phyloP scores from a whole-genome alignment of 2,329 filamentous ascomycete species.

The Colletotrichum destructivum region DNA sequence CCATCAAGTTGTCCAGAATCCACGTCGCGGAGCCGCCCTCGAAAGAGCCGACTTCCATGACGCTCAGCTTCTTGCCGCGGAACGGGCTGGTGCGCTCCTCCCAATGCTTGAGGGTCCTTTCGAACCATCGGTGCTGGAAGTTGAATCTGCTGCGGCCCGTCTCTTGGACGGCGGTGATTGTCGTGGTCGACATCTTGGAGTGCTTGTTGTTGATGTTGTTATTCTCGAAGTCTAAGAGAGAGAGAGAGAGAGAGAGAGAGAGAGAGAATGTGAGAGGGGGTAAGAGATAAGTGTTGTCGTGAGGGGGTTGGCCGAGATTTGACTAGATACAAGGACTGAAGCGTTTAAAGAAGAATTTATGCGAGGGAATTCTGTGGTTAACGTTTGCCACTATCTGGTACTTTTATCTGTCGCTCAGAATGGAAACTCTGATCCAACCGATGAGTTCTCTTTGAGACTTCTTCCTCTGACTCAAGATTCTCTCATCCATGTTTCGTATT shows the following conservation, averaged over 20 bases:
- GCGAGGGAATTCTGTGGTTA: background rate
- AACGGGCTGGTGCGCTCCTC: background rate
- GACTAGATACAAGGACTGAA: background rate
- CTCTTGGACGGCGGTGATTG: background rate
- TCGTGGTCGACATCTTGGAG: background rate
- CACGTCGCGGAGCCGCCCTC: constrained; percentile 1
- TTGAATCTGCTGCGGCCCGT: background rate
- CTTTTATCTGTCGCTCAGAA: background rate
- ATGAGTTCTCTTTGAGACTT: background rate
- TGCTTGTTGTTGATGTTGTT: background rate
- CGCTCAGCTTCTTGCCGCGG: background rate
- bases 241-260: background rate
- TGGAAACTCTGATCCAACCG: background rate
- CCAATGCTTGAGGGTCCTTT: background rate
- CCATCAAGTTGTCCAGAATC: constrained; percentile 1
- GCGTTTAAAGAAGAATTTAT: background rate
- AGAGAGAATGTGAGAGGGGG: background rate
- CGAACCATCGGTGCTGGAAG: constrained; percentile 4
- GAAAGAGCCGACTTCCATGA: constrained; percentile 1
- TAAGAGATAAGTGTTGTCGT: background rate
- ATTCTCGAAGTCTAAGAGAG: background rate
- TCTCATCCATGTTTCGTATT: too few species aligned
- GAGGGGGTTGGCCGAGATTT: background rate
- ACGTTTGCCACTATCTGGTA: background rate
- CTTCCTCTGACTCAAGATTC: background rate